Percentiles rank a stretch among this genome's conserved stretches.
Evolutionary conservation across 75 land plant species (phyloP).

Genomic region (Selaginella tamariscina): DNA sequence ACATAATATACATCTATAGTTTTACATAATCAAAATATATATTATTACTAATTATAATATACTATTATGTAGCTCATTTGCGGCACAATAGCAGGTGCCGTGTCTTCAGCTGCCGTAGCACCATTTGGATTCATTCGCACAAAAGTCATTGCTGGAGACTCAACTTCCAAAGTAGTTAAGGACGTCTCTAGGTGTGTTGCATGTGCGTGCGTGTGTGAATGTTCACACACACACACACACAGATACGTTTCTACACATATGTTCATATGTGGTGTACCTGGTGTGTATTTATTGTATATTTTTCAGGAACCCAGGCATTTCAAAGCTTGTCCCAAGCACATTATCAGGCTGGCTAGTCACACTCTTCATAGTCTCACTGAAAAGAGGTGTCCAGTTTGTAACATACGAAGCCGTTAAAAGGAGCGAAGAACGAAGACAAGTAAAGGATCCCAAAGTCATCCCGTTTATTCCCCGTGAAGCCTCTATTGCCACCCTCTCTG

Average conservation of each 20-base stretch:
- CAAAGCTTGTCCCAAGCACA: background rate
- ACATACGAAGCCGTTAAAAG: conserved; percentile 33
- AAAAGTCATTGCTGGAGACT: conserved; percentile 27
- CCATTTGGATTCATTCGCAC: conserved; percentile 29
- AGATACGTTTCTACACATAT: no score
- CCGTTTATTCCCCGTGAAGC: conserved; percentile 20
- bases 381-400: conserved; percentile 32
- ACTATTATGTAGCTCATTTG: conserved; percentile 22
- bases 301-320: background rate
- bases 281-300: no score
- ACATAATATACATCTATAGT: background rate
- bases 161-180: conserved; percentile 19
- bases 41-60: background rate
- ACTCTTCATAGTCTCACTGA: conserved; percentile 14
- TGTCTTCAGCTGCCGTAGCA: conserved; percentile 18
- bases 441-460: conserved; percentile 27
- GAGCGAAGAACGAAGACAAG: conserved; percentile 17
- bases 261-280: no score
- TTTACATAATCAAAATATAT: background rate
- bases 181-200: conserved; percentile 19
- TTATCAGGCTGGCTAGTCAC: conserved; percentile 4
- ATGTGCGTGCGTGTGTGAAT: conserved; percentile 10
- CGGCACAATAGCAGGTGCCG: conserved; percentile 31
- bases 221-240: no score
- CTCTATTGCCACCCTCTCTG: conserved; percentile 25